Percentiles rank a stretch among this genome's conserved stretches.
phyloP scores from a whole-genome alignment of 148 eudicot genomes.

The Vaccinium macrocarpon region DNA sequence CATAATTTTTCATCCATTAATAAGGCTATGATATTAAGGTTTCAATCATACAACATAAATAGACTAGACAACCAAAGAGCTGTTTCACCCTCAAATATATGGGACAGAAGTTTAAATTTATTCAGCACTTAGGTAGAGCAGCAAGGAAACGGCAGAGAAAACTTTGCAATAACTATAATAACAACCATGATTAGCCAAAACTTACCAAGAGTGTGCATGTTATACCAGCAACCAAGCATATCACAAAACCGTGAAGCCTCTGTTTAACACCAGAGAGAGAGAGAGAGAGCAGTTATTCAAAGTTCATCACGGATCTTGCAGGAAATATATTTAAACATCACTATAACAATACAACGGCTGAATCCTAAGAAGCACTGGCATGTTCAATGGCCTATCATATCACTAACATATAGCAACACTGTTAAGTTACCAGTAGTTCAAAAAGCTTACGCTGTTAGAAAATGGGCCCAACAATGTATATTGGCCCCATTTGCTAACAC shows the following conservation, averaged over 20 bases:
- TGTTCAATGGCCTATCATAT: neutral
- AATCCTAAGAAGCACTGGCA: neutral
- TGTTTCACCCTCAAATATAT: neutral
- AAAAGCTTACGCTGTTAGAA: no score
- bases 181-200: conserved; percentile 10
- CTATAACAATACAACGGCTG: neutral
- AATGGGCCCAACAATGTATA: no score
- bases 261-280: conserved; percentile 29
- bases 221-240: conserved; percentile 83
- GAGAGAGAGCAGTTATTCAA: conserved; percentile 6
- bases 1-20: neutral
- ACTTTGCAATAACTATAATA: neutral
- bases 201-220: conserved; percentile 93
- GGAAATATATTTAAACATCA: neutral
- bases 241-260: conserved; percentile 88
- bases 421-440: no score
- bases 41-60: neutral
- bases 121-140: neutral
- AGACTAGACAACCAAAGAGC: neutral
- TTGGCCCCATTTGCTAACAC: no score
- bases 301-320: neutral
- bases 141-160: neutral
- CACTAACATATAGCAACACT: no score
- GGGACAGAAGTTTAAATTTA: neutral
- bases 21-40: neutral